Evolutionary conservation across 306 rosid genomes (phyloP).

Genomic region (Lithocarpus polystachyus): DNA sequence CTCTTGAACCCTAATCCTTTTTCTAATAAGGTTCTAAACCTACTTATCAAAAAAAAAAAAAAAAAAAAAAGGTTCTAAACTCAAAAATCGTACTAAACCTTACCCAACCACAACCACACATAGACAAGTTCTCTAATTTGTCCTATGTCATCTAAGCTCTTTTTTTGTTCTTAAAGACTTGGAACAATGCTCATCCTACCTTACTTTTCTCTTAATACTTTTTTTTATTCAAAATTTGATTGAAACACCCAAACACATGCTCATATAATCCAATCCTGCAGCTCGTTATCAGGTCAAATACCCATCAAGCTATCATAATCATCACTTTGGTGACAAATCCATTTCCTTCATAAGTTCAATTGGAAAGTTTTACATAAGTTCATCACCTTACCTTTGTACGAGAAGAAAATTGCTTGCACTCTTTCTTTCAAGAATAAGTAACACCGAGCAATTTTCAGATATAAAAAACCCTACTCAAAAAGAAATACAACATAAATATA

Average conservation of each 20-base stretch:
- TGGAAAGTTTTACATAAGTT: not conserved
- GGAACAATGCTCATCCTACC: not conserved
- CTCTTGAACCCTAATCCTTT: too few relatives aligned
- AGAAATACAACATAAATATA: conserved; percentile 7
- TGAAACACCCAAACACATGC: not conserved
- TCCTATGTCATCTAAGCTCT: not conserved
- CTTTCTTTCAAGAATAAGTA: conserved; percentile 52
- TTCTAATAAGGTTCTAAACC: too few relatives aligned
- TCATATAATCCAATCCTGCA: not conserved
- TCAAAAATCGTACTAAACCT: too few relatives aligned
- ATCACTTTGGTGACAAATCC: not conserved
- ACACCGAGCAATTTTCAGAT: conserved; percentile 70
- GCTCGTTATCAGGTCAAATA: not conserved
- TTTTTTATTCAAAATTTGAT: not conserved
- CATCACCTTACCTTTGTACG: conserved; percentile 53
- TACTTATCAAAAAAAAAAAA: too few relatives aligned
- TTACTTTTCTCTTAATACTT: not conserved
- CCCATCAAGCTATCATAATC: not conserved
- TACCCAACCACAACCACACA: too few relatives aligned
- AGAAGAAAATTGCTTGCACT: conserved; percentile 57
- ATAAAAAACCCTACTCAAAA: conserved; percentile 53
- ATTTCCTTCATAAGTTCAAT: not conserved
- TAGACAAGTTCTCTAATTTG: not conserved
- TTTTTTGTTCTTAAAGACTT: not conserved
- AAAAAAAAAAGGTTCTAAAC: too few relatives aligned